Percentiles rank a stretch among this genome's conserved stretches.
These are phyloP conservation scores for Nyssa sinensis DNA, from an alignment of 148 eudicot genomes.

Conservation along the genomic window DNA sequence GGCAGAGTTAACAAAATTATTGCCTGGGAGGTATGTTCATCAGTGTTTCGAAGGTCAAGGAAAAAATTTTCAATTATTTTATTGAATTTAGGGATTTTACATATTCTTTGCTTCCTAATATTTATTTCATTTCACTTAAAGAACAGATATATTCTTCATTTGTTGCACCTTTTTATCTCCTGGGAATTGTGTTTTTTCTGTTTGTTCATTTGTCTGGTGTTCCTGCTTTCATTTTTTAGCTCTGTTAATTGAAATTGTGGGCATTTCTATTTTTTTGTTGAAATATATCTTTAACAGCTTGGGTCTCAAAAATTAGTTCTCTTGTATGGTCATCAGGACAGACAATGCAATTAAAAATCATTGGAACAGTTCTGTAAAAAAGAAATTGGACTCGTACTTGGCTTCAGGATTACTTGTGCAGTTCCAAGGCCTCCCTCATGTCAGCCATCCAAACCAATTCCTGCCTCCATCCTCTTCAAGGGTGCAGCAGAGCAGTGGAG, in stretches of 20 bases:
- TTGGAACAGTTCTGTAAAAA: conserved; percentile 98
- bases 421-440: conserved; percentile 61
- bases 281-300: background rate
- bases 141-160: background rate
- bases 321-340: conserved; percentile 56
- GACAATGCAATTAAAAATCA: conserved; percentile 98
- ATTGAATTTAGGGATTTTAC: background rate
- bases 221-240: conserved; percentile 9
- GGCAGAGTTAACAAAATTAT: conserved; percentile 90
- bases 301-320: conserved; percentile 26
- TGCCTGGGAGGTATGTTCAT: conserved; percentile 77
- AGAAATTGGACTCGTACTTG: conserved; percentile 79
- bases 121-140: background rate
- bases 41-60: background rate
- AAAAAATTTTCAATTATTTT: background rate
- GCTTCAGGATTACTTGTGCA: conserved; percentile 85
- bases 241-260: background rate
- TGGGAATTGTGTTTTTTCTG: background rate
- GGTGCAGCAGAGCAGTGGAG: conserved; percentile 38
- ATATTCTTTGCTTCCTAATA: background rate
- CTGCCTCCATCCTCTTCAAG: conserved; percentile 35
- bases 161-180: background rate
- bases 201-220: background rate
- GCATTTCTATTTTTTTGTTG: background rate
- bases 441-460: conserved; percentile 45